Base-by-base conservation (phyloP, 1,139 yeast genomes). In the Geotrichum histeridarum region DNA sequence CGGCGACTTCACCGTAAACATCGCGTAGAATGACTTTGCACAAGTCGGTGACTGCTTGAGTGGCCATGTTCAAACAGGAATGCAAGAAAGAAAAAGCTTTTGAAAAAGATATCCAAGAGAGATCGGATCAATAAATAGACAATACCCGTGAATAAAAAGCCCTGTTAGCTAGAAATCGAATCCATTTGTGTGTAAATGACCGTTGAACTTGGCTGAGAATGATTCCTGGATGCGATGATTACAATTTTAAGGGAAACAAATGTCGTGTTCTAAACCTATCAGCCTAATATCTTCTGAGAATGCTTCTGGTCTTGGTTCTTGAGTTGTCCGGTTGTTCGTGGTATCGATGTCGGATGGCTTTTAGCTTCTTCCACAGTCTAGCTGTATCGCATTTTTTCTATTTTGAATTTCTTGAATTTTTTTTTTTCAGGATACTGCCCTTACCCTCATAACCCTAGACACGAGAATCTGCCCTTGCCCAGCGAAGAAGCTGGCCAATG, bases 1-100 rank as follows among this genome's bases (percentile, higher is more conserved):
- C 65, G 3, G 74, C 75, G 22, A 67, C 59, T 43, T 68, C 67
- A 35, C 76, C 76, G 54, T 70, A 72, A 30, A 69, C 61, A 56
- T 70, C 75, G 48, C 62, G 62, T 36, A 69, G 62, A 18, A 72
- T 59, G 32, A 64, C 64, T 50, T 63, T 60, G 55, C 71, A 70
- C 42, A 72, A 67, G 43, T 69, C 70, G 30, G 69, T 67, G 48
- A 70, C 64, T 48, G 66, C 68, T 57, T 66, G 65, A 32, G 71
- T 63, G 32, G 70, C 64, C 71, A 67, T 67, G 22, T 37, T 43
- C 12, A 36, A 35, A 18, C 38, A 38, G 15, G 17, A 17, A 45
- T 50, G 48, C 51, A 46, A 46, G 11, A 14, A 33, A 33, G 22
- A 18, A 15, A 33, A n/a, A n/a, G n/a, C 33, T 22, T 9, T 15